Evolutionary conservation across 2,329 filamentous ascomycete species (phyloP), one percentile per base, ranked within the genome.

Genomic region (Fusarium napiforme): DNA sequence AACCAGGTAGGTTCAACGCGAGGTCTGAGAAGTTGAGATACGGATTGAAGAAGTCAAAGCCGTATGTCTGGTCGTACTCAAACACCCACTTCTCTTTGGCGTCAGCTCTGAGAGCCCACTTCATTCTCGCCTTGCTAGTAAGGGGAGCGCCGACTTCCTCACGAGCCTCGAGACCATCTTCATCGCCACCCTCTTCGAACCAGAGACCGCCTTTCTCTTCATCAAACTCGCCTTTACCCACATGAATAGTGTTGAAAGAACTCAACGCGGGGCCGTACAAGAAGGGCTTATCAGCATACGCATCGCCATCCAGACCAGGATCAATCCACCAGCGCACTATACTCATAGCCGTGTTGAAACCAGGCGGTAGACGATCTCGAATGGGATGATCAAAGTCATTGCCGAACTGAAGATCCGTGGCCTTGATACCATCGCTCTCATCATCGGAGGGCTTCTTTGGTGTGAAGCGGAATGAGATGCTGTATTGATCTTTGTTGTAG

Each of bases 321-420:
- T 99, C 96, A 55, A 98, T 92, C 85, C 91, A 93, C 93, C 93
- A 97, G 76, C 93, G 93, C 34, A 97, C 93, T 47, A 97, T 92
- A 59, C 90, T 91, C 82, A 98, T 90, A 1, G 95, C 95, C 15
- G 93, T 92, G 79, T 90, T 90, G 82, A 97, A 97, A 1, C 96
- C 95, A 0, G 94, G 93, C 0, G 96, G 96, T 4, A 99, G 86
- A 21, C 91, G 89, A 79, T 97, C 93, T 36, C 94, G 90, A 76
- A 99, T 96, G 0, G 96, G 94, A 57, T 93, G 90, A 79, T 97
- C 95, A 80, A 98, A 98, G 85, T 98, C 95, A 81, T 98, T 98
- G 46, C 96, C 96, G 77, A 97, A 97, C 60, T 98, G 91, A 6
- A 99, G 86, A 71, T 97, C 91, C 32, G 89, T 82, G 49, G 90